A percentile compares a stretch with the other conserved stretches of the same genome.
These are phyloP conservation scores for Rehmannia glutinosa DNA, from an alignment of 257 asterid genomes.

Conservation along the genomic window DNA sequence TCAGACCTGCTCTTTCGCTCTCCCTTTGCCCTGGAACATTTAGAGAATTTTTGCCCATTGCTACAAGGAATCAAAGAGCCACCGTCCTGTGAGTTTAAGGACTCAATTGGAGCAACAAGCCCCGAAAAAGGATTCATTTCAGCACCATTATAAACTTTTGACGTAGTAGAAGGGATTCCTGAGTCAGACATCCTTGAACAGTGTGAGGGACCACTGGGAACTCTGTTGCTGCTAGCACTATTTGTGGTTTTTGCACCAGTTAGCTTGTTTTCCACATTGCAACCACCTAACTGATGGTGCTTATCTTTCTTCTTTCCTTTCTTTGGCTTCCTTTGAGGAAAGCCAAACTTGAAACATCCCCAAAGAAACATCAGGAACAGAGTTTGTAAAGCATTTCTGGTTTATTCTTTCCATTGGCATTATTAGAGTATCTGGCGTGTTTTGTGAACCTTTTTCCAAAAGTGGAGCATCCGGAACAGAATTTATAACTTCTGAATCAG, in stretches of 20 bases:
- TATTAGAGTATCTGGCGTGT: slow-evolving; percentile 29
- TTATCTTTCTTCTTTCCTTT: slow-evolving; percentile 48
- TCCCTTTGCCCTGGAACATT: slow-evolving; percentile 34
- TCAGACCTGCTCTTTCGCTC: slow-evolving; percentile 32
- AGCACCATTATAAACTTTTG: slow-evolving; percentile 21
- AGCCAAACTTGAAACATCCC: slow-evolving; percentile 26
- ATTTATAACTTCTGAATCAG: slow-evolving; percentile 93
- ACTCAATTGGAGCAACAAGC: slow-evolving; percentile 27
- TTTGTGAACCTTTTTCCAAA: slow-evolving; percentile 37
- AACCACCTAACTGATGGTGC: slow-evolving; percentile 19
- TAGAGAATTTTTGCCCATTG: slow-evolving; percentile 29
- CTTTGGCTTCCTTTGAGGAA: slow-evolving; percentile 29
- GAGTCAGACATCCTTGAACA: slow-evolving; percentile 18
- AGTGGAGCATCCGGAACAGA: slow-evolving; percentile 46
- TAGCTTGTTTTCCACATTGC: slow-evolving; percentile 21
- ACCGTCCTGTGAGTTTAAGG: slow-evolving; percentile 26
- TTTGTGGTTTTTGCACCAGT: slow-evolving; percentile 28
- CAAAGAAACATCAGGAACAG: slow-evolving; percentile 31
- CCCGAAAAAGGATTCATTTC: slow-evolving; percentile 31
- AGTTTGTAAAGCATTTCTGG: slow-evolving; percentile 10
- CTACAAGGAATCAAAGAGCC: slow-evolving; percentile 27
- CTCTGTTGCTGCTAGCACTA: slow-evolving; percentile 12
- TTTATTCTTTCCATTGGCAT: slow-evolving; percentile 22
- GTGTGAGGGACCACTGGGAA: slow-evolving; percentile 6
- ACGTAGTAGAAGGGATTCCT: slow-evolving; percentile 10